phyloP scores from a whole-genome alignment of 805 yeast species.

The Cyberlindnera galapagoensis region DNA sequence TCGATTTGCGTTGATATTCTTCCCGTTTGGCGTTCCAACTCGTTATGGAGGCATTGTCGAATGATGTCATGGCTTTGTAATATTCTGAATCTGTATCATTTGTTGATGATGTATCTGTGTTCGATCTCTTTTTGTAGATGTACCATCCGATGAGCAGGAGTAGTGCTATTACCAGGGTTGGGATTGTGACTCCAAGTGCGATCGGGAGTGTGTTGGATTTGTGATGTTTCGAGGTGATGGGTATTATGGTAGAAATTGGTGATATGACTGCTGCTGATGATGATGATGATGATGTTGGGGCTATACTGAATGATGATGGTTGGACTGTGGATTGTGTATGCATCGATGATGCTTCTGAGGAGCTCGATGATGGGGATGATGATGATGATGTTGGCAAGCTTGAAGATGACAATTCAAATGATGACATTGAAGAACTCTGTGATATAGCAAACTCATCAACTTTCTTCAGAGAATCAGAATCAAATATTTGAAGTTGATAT shows the following conservation, averaged over 20 bases:
- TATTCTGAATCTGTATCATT: conserved; percentile 12
- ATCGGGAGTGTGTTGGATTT: conserved; percentile 3
- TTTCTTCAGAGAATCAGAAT: conserved; percentile 29
- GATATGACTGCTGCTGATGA: conserved; percentile 1
- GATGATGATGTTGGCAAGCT: not conserved
- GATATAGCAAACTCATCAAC: conserved; percentile 16
- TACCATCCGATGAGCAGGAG: conserved; percentile 2
- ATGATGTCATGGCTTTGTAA: conserved; percentile 14
- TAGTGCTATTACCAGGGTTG: conserved; percentile 16
- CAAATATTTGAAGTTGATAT: conserved; percentile 36
- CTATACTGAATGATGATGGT: not conserved
- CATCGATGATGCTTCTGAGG: not conserved
- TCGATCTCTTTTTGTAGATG: conserved; percentile 11
- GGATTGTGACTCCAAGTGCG: conserved; percentile 22
- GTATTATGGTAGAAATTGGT: not conserved
- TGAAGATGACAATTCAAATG: not conserved
- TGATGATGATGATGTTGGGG: not conserved
- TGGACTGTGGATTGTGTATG: conserved; percentile 1
- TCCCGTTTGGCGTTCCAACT: conserved; percentile 22
- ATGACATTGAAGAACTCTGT: not conserved
- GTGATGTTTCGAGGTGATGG: not conserved
- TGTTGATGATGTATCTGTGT: conserved; percentile 1
- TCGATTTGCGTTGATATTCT: conserved; percentile 10
- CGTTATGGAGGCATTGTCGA: conserved; percentile 21
- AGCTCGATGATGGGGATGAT: conserved; percentile 1